These are phyloP conservation scores for Tolypocladium amazonense DNA, from an alignment of 2,329 filamentous ascomycete genomes.

Conservation along the genomic window DNA sequence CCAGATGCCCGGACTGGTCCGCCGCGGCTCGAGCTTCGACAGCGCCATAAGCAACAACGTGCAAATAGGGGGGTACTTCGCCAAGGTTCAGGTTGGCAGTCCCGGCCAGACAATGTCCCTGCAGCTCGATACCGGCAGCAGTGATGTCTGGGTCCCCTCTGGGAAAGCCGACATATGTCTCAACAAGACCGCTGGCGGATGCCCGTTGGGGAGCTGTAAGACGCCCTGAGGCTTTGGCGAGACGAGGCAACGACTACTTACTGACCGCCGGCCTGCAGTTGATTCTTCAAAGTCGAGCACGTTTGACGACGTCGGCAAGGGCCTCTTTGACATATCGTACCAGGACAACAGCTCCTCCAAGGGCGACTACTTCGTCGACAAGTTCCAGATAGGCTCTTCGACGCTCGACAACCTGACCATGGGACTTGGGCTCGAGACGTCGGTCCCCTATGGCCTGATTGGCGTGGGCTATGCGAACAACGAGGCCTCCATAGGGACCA, in stretches of 20 bases:
- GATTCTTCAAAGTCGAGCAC: constrained; percentile 32
- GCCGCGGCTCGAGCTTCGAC: constrained; percentile 27
- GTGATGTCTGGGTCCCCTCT: constrained; percentile 51
- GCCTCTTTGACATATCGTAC: constrained; percentile 47
- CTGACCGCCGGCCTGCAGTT: constrained; percentile 28
- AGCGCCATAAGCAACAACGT: constrained; percentile 34
- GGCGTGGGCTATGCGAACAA: constrained; percentile 50
- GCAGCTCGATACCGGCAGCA: constrained; percentile 55
- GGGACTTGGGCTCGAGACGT: constrained; percentile 44
- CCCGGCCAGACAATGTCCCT: constrained; percentile 45
- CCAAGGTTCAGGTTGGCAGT: constrained; percentile 44
- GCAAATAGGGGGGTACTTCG: constrained; percentile 41
- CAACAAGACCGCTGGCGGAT: constrained; percentile 16
- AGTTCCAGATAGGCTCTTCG: constrained; percentile 42
- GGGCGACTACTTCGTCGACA: constrained; percentile 50
- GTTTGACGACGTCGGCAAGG: constrained; percentile 29
- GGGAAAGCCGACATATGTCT: constrained; percentile 27
- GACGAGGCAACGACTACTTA: background rate
- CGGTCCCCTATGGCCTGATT: constrained; percentile 45
- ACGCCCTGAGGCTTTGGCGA: constrained; percentile 9
- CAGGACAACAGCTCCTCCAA: constrained; percentile 46
- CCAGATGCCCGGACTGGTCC: constrained; percentile 17
- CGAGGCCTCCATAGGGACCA: constrained; percentile 29
- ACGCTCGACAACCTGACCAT: constrained; percentile 45
- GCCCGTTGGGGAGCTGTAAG: constrained; percentile 35